These are phyloP conservation scores for Circinella minor DNA, from an alignment of 371 early-diverging fungal genomes.

Conservation along the genomic window DNA sequence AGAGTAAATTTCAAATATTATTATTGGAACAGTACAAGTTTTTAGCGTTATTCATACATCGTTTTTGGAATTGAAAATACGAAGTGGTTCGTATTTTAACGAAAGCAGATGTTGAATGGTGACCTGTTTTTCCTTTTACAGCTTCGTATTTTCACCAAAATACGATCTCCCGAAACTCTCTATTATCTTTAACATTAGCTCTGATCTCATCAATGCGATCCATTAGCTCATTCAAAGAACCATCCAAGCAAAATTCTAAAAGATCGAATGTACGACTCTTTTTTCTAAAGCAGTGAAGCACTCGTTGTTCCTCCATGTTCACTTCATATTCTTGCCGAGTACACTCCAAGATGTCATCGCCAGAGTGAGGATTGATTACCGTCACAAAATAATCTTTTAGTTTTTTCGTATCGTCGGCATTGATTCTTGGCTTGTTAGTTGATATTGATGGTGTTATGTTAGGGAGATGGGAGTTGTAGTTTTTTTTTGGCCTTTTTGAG, in stretches of 20 bases:
- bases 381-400: constrained; percentile 7
- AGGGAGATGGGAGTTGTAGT: too few species aligned
- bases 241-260: too few species aligned
- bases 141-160: too few species aligned
- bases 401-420: constrained; percentile 4
- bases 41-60: too few species aligned
- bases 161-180: too few species aligned
- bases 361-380: constrained; percentile 8
- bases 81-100: too few species aligned
- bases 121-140: too few species aligned
- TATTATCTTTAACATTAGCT: not conserved
- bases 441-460: not conserved
- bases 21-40: too few species aligned
- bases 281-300: not conserved
- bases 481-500: too few species aligned
- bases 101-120: too few species aligned
- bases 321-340: constrained; percentile 9
- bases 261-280: not conserved
- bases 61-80: too few species aligned
- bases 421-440: constrained; percentile 12
- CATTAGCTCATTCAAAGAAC: not conserved
- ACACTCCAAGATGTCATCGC: not conserved
- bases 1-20: too few species aligned
- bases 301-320: constrained; percentile 11
- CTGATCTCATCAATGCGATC: not conserved